Evolutionary conservation across 2,329 filamentous ascomycete species (phyloP).

Genomic region (Cordyceps javanica): DNA sequence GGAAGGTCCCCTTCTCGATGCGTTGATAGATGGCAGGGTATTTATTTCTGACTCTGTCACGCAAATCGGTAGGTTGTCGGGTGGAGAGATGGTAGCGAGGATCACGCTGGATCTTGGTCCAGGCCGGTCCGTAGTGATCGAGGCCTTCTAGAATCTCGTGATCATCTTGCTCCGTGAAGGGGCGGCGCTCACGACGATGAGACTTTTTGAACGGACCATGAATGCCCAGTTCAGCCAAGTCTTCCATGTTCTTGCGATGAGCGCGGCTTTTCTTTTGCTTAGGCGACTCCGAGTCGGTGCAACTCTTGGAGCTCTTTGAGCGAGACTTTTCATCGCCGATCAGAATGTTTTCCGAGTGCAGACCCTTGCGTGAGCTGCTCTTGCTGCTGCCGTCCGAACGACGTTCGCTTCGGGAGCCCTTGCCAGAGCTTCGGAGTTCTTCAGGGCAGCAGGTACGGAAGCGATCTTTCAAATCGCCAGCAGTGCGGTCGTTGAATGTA

Average conservation of each 20-base stretch:
- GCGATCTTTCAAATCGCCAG: conserved; percentile 59
- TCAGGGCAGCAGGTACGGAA: conserved; percentile 61
- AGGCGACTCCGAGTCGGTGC: conserved; percentile 28
- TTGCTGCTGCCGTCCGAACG: conserved; percentile 20
- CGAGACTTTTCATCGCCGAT: conserved; percentile 36
- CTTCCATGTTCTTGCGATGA: conserved; percentile 50
- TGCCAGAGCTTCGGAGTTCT: conserved; percentile 45
- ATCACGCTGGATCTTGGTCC: conserved; percentile 61
- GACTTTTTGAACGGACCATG: conserved; percentile 57
- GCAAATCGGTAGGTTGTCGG: conserved; percentile 56
- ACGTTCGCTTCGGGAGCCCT: conserved; percentile 21
- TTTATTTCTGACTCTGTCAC: conserved; percentile 59
- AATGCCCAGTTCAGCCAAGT: conserved; percentile 53
- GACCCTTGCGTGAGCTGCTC: conserved; percentile 36
- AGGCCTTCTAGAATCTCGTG: conserved; percentile 55
- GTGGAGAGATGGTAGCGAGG: conserved; percentile 49
- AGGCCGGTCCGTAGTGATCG: conserved; percentile 53
- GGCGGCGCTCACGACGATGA: conserved; percentile 50
- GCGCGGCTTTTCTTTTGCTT: conserved; percentile 46
- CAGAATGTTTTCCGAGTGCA: conserved; percentile 52
- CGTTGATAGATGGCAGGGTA: conserved; percentile 52
- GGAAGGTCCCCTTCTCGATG: conserved; percentile 49
- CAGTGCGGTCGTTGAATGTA: conserved; percentile 53
- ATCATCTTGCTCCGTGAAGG: conserved; percentile 59
- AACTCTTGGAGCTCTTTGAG: conserved; percentile 21